Evolutionary conservation across 2,329 filamentous ascomycete genomes (phyloP), one percentile per base, ranked within the genome.

Genomic region (Emydomyces testavorans): DNA sequence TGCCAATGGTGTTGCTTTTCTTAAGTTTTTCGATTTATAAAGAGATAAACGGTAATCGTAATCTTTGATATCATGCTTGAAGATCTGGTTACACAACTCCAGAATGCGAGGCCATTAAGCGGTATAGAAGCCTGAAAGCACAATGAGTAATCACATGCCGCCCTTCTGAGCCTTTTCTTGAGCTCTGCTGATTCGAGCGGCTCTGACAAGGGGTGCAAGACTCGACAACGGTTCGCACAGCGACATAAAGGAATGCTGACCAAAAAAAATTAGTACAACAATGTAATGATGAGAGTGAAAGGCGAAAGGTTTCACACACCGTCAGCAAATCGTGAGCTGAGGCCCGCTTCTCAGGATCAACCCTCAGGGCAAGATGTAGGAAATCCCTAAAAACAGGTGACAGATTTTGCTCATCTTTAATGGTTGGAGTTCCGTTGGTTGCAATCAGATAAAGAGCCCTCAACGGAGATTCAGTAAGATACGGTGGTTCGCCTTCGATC

Each of bases 401-500:
- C 43, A 96, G 67, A 40, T 83, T 81, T 49, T 89, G 79, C 65
- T 94, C 87, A 54, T 95, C 88, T 70, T 96, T 96, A 69, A 98
- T 94, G 46, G 82, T 76, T 1, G 92, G 92, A 13, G 92, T 96
- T 40, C 92, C 92, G 61, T 94, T 94, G 28, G 92, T 96, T 46
- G 92, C 92, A 64, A 98, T 98, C 58, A 98, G 71, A 75, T 92
- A 98, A 31, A 98, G 75, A 1, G 92, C 92, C 52, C 90, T 81
- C 20, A 98, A 75, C 4, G 92, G 92, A 31, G 87, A 93, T 65
- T 98, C 92, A 32, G 89, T 96, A 50, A 98, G 74, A 63, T 96
- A 98, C 20, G 92, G 92, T 10, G 92, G 92, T 65, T 96, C 92
- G 63, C 90, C 92, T 69, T 96, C 92, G 55, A 98, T 94, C 92